Evolutionary conservation across 2,329 filamentous ascomycete genomes (phyloP).

Genomic region (Colletotrichum tropicicola): DNA sequence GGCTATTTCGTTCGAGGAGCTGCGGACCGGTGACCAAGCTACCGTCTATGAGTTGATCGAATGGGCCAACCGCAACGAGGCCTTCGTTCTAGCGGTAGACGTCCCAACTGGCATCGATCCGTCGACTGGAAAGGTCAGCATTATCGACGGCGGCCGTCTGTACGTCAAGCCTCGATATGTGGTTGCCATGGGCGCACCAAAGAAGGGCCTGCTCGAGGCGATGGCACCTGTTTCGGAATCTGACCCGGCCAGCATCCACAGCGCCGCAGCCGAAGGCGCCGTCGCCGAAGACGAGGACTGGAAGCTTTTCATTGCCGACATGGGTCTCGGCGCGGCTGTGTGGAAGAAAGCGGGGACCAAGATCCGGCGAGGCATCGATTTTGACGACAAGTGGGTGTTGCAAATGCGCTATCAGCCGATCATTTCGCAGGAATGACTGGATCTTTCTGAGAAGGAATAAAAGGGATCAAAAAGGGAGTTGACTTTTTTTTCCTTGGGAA

Average conservation of each 20-base stretch:
- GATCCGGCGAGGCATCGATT: conserved; percentile 85
- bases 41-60: conserved; percentile 90
- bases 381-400: conserved; percentile 87
- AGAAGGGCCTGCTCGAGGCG: conserved; percentile 83
- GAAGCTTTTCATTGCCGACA: conserved; percentile 86
- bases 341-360: conserved; percentile 88
- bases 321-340: conserved; percentile 83
- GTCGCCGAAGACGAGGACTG: conserved; percentile 67
- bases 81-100: conserved; percentile 87
- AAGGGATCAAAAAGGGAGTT: background rate
- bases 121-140: conserved; percentile 71
- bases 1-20: conserved; percentile 87
- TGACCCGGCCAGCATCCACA: background rate
- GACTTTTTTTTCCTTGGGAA: background rate
- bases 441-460: background rate
- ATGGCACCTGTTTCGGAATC: conserved; percentile 67
- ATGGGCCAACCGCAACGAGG: conserved; percentile 90
- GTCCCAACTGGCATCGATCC: conserved; percentile 90
- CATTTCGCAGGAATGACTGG: background rate
- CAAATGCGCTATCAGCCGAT: conserved; percentile 64
- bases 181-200: conserved; percentile 86
- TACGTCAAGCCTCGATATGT: conserved; percentile 86
- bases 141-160: conserved; percentile 79
- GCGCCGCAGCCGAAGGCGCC: conserved; percentile 32
- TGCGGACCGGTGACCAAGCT: conserved; percentile 83